These are phyloP conservation scores for Solanum medicagineum DNA, from an alignment of 257 asterid genomes.

Conservation along the genomic window DNA sequence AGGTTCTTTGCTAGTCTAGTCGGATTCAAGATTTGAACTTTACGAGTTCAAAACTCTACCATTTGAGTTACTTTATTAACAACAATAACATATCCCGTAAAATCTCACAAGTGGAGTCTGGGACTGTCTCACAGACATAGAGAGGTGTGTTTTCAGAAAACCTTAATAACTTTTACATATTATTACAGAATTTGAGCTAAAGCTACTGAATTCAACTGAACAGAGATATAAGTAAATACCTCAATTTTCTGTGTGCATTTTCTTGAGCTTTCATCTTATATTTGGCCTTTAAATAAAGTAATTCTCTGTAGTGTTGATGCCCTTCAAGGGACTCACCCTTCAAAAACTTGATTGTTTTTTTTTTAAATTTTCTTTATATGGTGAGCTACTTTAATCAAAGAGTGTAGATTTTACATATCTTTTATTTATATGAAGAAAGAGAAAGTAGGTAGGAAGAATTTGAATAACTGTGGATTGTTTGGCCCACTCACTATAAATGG, in stretches of 20 bases:
- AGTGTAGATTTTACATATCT: background rate
- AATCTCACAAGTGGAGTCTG: too few species aligned
- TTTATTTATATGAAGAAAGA: background rate
- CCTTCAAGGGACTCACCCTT: background rate
- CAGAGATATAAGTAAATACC: background rate
- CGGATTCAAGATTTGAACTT: background rate
- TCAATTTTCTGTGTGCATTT: slow-evolving; percentile 8
- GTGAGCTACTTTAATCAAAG: background rate
- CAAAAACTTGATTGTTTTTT: background rate
- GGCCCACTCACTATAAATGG: background rate
- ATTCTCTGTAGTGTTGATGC: background rate
- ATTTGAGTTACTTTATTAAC: background rate
- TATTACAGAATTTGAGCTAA: background rate
- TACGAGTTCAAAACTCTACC: background rate
- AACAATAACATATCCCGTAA: too few species aligned
- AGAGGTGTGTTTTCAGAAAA: too few species aligned
- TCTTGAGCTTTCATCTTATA: background rate
- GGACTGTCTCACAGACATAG: too few species aligned
- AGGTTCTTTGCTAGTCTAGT: background rate
- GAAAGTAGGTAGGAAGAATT: background rate
- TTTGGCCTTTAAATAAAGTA: background rate
- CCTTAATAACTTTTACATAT: background rate
- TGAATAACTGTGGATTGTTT: background rate
- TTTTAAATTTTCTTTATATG: background rate
- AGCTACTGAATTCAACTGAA: fast-evolving